Base-by-base conservation (phyloP, 441 rosid genomes). In the Syzygium syzygioides region DNA sequence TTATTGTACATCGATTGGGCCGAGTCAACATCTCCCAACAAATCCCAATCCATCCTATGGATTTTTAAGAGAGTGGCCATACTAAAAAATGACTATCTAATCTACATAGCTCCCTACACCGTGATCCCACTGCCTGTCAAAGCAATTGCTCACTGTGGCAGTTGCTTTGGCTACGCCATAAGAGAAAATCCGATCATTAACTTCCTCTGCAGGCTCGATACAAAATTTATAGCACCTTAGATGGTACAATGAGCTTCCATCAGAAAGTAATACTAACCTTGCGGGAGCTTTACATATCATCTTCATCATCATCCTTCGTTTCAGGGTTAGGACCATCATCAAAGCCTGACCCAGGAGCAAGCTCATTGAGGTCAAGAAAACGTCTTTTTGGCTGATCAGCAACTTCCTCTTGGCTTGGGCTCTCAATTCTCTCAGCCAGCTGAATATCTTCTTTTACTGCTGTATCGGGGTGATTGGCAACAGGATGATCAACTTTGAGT, bases 251-350 rank as follows among this genome's bases (percentile, higher is more conserved):
- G 83, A 76, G 83, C n/a, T 76, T 76, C 83, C 53, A 90, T 23
- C 25, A 30, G 88, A 85, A 83, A 88, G 88, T 90, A 91, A 64
- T 50, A 89, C 87, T 87, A 91, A 87, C 80, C 92, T 85, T 90
- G 93, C 91, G 91, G 86, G 66, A 90, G 92, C 93, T 93, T 92
- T 92, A 97, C 90, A 93, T 95, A 91, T 90, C 91, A 89, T 93
- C 95, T 91, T 92, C 91, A 89, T 93, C n/a, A 12, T 85, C 66
- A 45, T 85, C 87, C 68, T 85, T 85, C 50, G 10, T 55, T 87
- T 93, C 92, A 76, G 96, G 90, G 91, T 94, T 95, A 86, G 97
- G 96, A 91, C 96, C 95, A 88, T 97, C 99, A 87, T 97, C 99
- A 90, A 95, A 95, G 88, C 98, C 97, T 86, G 99, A 94, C 85